Evolutionary conservation across 202 grass and related monocot genomes (phyloP), one percentile per base, ranked within the genome.

Genomic region (Setaria viridis): DNA sequence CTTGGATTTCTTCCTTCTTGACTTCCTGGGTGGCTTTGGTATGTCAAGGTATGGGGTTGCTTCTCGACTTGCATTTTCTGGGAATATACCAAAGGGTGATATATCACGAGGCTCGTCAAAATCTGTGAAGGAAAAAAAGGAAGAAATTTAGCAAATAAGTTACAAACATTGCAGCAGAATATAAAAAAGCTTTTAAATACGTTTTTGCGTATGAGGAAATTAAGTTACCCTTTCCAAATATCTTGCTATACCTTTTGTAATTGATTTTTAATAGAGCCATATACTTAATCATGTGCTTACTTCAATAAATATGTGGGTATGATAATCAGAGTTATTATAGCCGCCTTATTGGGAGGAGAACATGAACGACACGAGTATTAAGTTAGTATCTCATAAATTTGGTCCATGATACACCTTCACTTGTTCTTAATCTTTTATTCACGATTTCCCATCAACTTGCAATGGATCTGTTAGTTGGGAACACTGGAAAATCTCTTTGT

Each of bases 11-110:
- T 86, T 98, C 70, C 86, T 88, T 67, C 85, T 86, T 0, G 83
- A 15, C 33, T 91, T 98, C 65, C 62, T 90, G 2, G 91, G 91
- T 15, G 91, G 90, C 89, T 95, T 98, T 54, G 93, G 93, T 90
- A 95, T 90, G 81, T 87, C 78, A 3, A 89, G 91, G 30, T 85
- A 85, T 8, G 81, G 85, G 8, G 42, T 84, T 51, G 81, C 39
- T 46, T 87, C 82, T 47, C 78, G 80, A 11, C 30, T 14, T 8
- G 41, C 33, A 78, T 85, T 91, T 19, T 94, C 88, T 3, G 82
- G 25, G 57, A 94, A 90, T 80, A 95, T 92, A 10, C 91, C 77
- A 11, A 88, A 91, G 21, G 89, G 47, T 39, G 91, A 85, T 87
- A 85, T 90, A 63, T 93, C 93, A 85, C 84, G 82, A 25, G 89